Conservation (phyloP, 805 yeast species). For the Cyberlindnera japonica region DNA sequence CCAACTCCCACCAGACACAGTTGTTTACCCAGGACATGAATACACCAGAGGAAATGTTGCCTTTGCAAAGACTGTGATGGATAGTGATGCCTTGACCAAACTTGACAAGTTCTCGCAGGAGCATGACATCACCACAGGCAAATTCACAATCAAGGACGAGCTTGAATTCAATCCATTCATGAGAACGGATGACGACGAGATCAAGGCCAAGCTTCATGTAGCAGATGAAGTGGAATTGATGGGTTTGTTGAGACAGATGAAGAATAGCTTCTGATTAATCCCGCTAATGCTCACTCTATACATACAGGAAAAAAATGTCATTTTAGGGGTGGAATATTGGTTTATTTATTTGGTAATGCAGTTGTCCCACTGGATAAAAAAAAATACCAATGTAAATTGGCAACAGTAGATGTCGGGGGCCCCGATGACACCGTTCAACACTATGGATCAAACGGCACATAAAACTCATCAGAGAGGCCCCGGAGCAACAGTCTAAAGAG, state of each 20-base stretch:
- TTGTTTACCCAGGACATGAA: conserved; percentile 93
- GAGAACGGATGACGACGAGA: conserved; percentile 63
- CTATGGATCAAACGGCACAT: background rate
- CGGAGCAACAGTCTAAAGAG: background rate
- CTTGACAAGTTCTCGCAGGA: conserved; percentile 48
- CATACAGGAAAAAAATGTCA: no score
- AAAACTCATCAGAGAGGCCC: background rate
- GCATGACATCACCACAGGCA: conserved; percentile 80
- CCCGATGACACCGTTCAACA: background rate
- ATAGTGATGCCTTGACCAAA: conserved; percentile 43
- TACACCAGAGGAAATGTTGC: conserved; percentile 79
- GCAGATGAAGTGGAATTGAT: conserved; percentile 53
- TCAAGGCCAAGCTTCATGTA: conserved; percentile 56
- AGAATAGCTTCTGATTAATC: conserved; percentile 44
- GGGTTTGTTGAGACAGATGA: conserved; percentile 70
- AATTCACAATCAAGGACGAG: conserved; percentile 82
- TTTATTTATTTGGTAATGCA: no score
- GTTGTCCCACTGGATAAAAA: no score
- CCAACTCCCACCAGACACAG: conserved; percentile 61
- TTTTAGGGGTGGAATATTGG: no score
- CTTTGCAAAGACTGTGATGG: conserved; percentile 61
- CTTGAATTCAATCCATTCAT: conserved; percentile 83
- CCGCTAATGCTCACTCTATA: background rate
- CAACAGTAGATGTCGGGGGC: conserved; percentile 10
- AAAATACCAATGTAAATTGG: no score